Conservation (phyloP, 345 rosid species). For the Gossypium australe region DNA sequence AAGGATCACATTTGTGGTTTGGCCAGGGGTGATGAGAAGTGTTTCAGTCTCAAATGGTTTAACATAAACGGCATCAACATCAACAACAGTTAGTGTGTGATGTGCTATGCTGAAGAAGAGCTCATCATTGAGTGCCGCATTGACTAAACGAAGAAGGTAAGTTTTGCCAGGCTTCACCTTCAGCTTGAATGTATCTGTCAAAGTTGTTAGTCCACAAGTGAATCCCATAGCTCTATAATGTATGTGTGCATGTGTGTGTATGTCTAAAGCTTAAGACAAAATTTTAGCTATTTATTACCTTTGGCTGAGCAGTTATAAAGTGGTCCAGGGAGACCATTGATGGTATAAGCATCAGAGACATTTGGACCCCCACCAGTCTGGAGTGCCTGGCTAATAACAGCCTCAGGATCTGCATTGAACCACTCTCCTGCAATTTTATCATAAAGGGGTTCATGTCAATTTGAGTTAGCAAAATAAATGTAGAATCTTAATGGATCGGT, state of each 20-base stretch:
- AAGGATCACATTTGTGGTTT: slow-evolving; percentile 40
- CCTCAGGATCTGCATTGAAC: slow-evolving; percentile 73
- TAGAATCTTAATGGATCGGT: background rate
- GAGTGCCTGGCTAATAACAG: slow-evolving; percentile 63
- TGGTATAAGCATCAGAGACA: slow-evolving; percentile 78
- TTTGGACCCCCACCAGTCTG: slow-evolving; percentile 76
- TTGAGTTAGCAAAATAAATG: background rate
- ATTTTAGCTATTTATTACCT: slow-evolving; percentile 22
- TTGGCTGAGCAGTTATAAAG: slow-evolving; percentile 74
- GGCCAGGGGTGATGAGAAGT: slow-evolving; percentile 40
- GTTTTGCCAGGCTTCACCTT: slow-evolving; percentile 47
- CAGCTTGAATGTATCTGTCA: slow-evolving; percentile 38
- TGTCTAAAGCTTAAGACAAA: background rate
- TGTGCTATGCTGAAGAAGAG: slow-evolving; percentile 53
- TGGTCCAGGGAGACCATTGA: slow-evolving; percentile 82
- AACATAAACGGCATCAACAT: slow-evolving; percentile 36
- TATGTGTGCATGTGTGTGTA: background rate
- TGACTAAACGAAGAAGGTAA: slow-evolving; percentile 43
- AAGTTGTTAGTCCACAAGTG: background rate
- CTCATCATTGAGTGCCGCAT: slow-evolving; percentile 51
- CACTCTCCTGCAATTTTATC: slow-evolving; percentile 58
- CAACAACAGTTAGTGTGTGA: slow-evolving; percentile 43
- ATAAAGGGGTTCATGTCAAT: background rate
- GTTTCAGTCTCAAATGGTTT: slow-evolving; percentile 39
- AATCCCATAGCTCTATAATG: background rate